phyloP scores from a whole-genome alignment of 345 rosid species.

The Rhodamnia argentea region DNA sequence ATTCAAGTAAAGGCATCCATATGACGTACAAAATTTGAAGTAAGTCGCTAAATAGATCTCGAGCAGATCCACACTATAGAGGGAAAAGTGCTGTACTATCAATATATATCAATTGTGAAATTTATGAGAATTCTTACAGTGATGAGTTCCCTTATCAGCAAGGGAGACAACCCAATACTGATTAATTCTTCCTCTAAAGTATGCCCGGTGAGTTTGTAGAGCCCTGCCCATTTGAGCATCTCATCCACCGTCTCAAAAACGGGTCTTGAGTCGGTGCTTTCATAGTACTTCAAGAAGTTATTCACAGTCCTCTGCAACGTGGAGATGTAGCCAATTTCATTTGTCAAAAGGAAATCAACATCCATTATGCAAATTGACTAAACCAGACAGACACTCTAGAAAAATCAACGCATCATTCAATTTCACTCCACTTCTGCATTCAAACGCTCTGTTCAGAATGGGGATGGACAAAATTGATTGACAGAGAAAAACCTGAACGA shows the following conservation, averaged over 20 bases:
- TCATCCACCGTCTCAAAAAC: constrained; percentile 66
- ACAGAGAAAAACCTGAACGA: constrained; percentile 42
- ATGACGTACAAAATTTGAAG: not conserved
- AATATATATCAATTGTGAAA: not conserved
- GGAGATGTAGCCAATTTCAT: not conserved
- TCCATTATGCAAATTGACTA: not conserved
- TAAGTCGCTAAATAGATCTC: not conserved
- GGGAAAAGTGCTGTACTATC: not conserved
- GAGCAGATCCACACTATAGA: not conserved
- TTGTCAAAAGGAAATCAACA: not conserved
- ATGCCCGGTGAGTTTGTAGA: constrained; percentile 57
- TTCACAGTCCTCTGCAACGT: constrained; percentile 42
- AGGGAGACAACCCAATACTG: constrained; percentile 36
- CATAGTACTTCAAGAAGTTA: constrained; percentile 72
- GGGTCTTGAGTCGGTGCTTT: constrained; percentile 51
- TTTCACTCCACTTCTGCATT: not conserved
- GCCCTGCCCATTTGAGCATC: constrained; percentile 87
- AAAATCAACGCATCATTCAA: not conserved
- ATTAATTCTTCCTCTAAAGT: constrained; percentile 50
- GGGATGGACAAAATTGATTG: not conserved
- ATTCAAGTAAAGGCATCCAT: not conserved
- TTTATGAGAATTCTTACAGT: constrained; percentile 39
- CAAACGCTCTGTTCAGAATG: not conserved
- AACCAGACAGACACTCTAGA: not conserved
- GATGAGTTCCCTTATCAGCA: constrained; percentile 53